phyloP scores from a whole-genome alignment of 2,329 filamentous ascomycete genomes.

The Graphilbum sp. region DNA sequence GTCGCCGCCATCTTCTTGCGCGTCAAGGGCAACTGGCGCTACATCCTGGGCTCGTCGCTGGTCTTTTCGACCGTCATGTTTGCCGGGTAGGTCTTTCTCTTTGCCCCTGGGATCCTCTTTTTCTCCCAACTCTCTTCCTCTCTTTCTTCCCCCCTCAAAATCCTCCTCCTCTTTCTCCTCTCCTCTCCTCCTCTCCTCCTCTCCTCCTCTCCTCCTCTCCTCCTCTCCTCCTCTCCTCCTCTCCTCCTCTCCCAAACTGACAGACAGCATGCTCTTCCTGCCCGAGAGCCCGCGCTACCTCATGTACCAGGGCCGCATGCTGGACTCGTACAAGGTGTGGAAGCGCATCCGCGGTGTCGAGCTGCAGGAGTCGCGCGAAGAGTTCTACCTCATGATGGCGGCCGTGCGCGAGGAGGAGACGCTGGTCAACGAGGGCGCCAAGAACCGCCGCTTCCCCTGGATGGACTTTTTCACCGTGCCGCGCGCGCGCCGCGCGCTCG shows the following conservation, averaged over 20 bases:
- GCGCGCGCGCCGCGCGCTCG: conserved; percentile 45
- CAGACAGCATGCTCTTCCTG: conserved; percentile 47
- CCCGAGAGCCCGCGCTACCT: conserved; percentile 53
- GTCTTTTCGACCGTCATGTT: conserved; percentile 50
- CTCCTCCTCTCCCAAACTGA: not conserved
- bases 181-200: not conserved
- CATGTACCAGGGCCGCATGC: conserved; percentile 46
- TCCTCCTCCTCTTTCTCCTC: not conserved
- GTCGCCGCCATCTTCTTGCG: conserved; percentile 56
- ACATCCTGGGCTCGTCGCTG: conserved; percentile 56
- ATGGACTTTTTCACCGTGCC: conserved; percentile 59
- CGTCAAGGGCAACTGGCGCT: conserved; percentile 57
- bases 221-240: not conserved
- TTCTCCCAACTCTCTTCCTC: too few species aligned
- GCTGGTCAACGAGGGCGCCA: conserved; percentile 29
- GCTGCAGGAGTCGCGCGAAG: conserved; percentile 40
- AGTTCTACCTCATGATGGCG: conserved; percentile 59
- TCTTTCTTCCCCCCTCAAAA: not conserved
- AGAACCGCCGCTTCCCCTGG: conserved; percentile 46
- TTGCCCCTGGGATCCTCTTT: not conserved
- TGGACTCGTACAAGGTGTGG: conserved; percentile 53
- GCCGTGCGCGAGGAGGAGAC: conserved; percentile 40
- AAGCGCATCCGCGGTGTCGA: conserved; percentile 51
- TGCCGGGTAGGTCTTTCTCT: conserved; percentile 20
- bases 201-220: not conserved